These are phyloP conservation scores for Apophysomyces trapeziformis DNA, from an alignment of 371 early-diverging fungal genomes.

Conservation along the genomic window DNA sequence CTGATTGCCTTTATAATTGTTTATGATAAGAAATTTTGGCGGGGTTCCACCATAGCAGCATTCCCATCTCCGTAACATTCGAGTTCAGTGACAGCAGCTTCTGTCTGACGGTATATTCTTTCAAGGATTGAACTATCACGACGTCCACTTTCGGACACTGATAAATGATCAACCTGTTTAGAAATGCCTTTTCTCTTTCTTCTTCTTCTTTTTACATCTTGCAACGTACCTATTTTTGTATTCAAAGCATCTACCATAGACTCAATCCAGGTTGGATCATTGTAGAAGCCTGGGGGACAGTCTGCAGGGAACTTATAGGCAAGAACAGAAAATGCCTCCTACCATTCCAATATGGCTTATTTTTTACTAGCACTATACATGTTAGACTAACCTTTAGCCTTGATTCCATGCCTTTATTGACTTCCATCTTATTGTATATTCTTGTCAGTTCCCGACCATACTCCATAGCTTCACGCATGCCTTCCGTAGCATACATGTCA, in stretches of 20 bases:
- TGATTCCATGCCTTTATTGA: background rate
- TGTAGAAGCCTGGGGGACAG: conserved; percentile 44
- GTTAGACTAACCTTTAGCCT: background rate
- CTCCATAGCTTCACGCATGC: conserved; percentile 6
- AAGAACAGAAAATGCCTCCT: conserved; percentile 67
- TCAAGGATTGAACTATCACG: conserved; percentile 25
- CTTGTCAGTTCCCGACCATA: conserved; percentile 1
- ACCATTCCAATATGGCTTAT: background rate
- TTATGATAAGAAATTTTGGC: conserved; percentile 14
- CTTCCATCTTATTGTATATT: background rate
- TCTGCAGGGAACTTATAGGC: conserved; percentile 69
- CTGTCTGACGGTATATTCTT: conserved; percentile 30
- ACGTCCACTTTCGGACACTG: conserved; percentile 9
- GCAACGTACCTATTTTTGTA: conserved; percentile 58
- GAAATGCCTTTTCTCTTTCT: no score
- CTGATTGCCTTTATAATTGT: background rate
- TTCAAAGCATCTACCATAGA: conserved; percentile 48
- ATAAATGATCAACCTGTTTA: conserved; percentile 1
- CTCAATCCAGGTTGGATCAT: conserved; percentile 21
- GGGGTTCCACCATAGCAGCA: conserved; percentile 24
- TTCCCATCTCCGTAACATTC: conserved; percentile 22
- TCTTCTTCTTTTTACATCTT: background rate
- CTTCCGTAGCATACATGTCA: conserved; percentile 7
- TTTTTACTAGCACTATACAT: no score
- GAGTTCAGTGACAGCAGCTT: conserved; percentile 23